Percentiles rank a stretch among this genome's conserved stretches.
These are phyloP conservation scores for Lolium multiflorum DNA, from an alignment of 176 grass and related monocot genomes.

Conservation along the genomic window DNA sequence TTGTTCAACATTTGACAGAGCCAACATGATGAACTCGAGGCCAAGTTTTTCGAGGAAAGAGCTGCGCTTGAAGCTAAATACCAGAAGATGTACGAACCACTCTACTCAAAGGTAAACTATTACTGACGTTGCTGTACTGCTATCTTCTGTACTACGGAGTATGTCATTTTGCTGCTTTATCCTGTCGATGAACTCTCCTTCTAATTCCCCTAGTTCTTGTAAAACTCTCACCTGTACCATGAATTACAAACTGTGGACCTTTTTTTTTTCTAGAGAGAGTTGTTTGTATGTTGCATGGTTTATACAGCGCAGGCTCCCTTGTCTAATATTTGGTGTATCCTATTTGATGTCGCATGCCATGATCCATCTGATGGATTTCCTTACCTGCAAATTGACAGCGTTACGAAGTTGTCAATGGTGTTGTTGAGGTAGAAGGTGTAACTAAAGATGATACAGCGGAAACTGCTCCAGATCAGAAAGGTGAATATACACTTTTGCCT, in stretches of 20 bases:
- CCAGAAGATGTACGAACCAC: conserved; percentile 90
- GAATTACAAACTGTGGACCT: not conserved
- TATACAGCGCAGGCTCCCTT: not conserved
- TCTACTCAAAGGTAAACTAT: conserved; percentile 75
- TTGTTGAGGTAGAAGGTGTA: conserved; percentile 72
- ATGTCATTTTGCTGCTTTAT: not conserved
- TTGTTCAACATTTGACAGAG: conserved; percentile 47
- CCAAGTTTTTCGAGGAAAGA: conserved; percentile 89
- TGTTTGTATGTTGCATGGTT: conserved; percentile 9
- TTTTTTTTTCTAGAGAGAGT: not conserved
- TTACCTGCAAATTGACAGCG: conserved; percentile 59
- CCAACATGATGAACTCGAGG: conserved; percentile 77
- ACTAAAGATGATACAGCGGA: conserved; percentile 64
- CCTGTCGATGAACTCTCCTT: not conserved
- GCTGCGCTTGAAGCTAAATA: conserved; percentile 92
- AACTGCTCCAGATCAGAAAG: conserved; percentile 52
- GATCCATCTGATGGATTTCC: conserved; percentile 40
- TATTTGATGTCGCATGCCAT: conserved; percentile 7
- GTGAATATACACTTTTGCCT: not conserved
- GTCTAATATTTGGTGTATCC: conserved; percentile 4
- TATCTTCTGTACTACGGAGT: not conserved
- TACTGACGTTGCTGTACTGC: not conserved
- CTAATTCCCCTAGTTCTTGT: not conserved
- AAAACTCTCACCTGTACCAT: conserved; percentile 1
- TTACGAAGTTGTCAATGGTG: conserved; percentile 83